These are phyloP conservation scores for Linderniella brevidens DNA, from an alignment of 257 asterid genomes.

Conservation along the genomic window DNA sequence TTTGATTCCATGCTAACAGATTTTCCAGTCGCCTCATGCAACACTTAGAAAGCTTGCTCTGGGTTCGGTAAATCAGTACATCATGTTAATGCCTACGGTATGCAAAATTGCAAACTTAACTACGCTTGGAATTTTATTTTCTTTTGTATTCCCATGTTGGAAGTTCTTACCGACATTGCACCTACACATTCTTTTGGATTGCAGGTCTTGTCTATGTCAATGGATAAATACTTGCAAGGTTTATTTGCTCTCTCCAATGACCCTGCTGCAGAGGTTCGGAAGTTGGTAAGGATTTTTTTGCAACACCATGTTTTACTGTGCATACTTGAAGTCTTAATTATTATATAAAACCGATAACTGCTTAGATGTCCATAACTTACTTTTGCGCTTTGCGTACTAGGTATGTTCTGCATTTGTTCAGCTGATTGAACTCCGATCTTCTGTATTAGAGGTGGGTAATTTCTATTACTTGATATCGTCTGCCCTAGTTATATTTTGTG, in stretches of 20 bases:
- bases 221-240: conserved; percentile 71
- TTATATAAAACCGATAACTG: no score
- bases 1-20: conserved; percentile 30
- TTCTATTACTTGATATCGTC: background rate
- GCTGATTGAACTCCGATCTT: conserved; percentile 68
- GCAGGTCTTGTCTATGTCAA: conserved; percentile 37
- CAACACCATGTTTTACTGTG: background rate
- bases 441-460: conserved; percentile 53
- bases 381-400: conserved; percentile 12
- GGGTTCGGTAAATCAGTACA: conserved; percentile 82
- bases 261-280: conserved; percentile 54
- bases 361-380: no score
- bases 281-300: conserved; percentile 35
- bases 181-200: background rate
- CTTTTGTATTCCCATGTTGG: conserved; percentile 4
- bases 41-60: conserved; percentile 66
- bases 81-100: conserved; percentile 92
- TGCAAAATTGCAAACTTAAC: background rate
- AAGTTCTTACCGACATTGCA: conserved; percentile 1
- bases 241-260: conserved; percentile 61
- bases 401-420: conserved; percentile 97
- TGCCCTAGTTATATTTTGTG: no score
- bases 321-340: no score
- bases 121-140: conserved; percentile 1
- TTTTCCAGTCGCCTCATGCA: conserved; percentile 77